These are phyloP conservation scores for Chaetomium sp. DNA, from an alignment of 2,329 filamentous ascomycete genomes.

Conservation along the genomic window DNA sequence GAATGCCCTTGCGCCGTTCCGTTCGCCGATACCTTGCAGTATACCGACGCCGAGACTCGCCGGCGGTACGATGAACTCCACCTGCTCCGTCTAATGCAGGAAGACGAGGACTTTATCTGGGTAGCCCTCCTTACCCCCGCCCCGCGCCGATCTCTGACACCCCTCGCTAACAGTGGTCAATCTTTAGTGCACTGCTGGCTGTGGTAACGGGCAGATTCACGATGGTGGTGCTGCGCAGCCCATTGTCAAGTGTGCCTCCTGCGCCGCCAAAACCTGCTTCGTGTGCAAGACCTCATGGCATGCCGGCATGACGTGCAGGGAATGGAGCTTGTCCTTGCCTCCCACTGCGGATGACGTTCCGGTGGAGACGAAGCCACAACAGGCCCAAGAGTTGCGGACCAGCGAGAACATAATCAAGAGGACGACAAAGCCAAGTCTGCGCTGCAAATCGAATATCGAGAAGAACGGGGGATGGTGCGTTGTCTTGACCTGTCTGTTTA, in stretches of 20 bases:
- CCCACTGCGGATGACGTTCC: background rate
- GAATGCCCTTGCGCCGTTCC: conserved; percentile 8
- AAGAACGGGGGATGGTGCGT: conserved; percentile 25
- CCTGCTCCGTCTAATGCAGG: background rate
- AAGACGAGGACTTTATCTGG: conserved; percentile 20
- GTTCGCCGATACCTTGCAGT: background rate
- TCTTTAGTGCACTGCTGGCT: conserved; percentile 17
- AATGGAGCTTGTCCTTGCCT: conserved; percentile 2
- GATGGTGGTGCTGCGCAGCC: conserved; percentile 10
- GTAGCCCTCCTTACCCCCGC: background rate
- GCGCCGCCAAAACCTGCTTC: conserved; percentile 18
- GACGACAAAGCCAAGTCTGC: conserved; percentile 18
- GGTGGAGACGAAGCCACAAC: background rate
- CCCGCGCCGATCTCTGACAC: no score
- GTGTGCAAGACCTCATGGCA: conserved; percentile 21
- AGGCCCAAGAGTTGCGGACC: background rate
- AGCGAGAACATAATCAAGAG: conserved; percentile 13
- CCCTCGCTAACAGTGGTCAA: background rate
- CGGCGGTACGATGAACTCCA: conserved; percentile 8
- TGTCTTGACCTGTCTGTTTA: background rate
- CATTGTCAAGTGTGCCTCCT: conserved; percentile 20
- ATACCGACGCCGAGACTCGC: conserved; percentile 10
- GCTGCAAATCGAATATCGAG: conserved; percentile 16
- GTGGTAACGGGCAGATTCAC: conserved; percentile 22
- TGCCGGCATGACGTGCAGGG: conserved; percentile 18